Evolutionary conservation across 1,284 basidiomycete species (phyloP).

Genomic region (Ceratorhiza oryzae-sativae): DNA sequence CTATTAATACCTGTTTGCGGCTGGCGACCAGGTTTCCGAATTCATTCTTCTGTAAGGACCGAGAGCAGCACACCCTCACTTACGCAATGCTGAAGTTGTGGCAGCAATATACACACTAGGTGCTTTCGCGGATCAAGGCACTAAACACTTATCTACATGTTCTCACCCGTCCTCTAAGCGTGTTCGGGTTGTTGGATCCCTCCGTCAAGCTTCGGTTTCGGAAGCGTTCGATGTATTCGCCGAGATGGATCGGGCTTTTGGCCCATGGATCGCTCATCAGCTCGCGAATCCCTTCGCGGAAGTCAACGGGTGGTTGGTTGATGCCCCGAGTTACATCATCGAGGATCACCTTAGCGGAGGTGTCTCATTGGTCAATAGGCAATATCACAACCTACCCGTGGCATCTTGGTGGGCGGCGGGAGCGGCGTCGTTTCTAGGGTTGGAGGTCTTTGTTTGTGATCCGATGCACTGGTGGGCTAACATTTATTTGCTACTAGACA

Average conservation of each 20-base stretch:
- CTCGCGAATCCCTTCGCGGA: background rate
- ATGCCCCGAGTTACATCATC: slow-evolving; percentile 13
- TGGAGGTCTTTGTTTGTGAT: background rate
- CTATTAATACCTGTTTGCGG: background rate
- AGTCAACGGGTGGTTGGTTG: slow-evolving; percentile 4
- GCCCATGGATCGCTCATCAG: slow-evolving; percentile 11
- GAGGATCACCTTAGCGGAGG: slow-evolving; percentile 18
- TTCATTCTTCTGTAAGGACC: background rate
- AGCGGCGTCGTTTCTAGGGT: slow-evolving; percentile 10
- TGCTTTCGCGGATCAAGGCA: background rate
- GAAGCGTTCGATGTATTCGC: background rate
- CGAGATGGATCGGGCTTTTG: background rate
- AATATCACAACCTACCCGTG: background rate
- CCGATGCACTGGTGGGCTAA: background rate
- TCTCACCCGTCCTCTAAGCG: background rate
- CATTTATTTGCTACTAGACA: background rate
- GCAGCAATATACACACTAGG: background rate
- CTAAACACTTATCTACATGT: background rate
- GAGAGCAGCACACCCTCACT: too few relatives aligned
- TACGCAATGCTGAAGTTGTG: background rate
- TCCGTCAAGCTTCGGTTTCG: background rate
- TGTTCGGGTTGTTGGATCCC: background rate
- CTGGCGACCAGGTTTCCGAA: background rate
- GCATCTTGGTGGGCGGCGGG: slow-evolving; percentile 11
- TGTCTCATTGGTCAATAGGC: slow-evolving; percentile 1